A percentile compares a stretch with the other conserved stretches of the same genome.
Evolutionary conservation across 2,329 filamentous ascomycete genomes (phyloP).

Genomic region (Cercospora sp.): DNA sequence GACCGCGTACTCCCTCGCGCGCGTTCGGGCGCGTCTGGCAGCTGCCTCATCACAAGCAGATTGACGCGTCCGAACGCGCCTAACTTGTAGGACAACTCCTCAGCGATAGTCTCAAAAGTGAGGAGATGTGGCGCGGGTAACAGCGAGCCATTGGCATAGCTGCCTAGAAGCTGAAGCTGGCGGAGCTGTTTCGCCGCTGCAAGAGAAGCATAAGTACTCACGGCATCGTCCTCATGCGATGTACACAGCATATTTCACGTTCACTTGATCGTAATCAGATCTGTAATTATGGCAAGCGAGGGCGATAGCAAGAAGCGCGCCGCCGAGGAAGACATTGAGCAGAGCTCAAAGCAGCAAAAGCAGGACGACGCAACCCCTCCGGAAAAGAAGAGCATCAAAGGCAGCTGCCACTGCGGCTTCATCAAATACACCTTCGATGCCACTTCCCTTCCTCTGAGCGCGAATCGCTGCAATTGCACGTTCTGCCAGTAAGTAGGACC

Average conservation of each 20-base stretch:
- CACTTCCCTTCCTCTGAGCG: not conserved
- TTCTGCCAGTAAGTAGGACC: conserved; percentile 10
- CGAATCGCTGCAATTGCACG: conserved; percentile 18
- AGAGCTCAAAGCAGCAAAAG: conserved; percentile 1
- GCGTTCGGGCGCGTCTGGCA: not conserved
- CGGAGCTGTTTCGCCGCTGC: not conserved
- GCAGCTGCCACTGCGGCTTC: conserved; percentile 15
- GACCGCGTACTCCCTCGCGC: not conserved
- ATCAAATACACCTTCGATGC: conserved; percentile 14
- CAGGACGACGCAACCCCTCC: not conserved
- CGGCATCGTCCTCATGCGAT: not conserved
- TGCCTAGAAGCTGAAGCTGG: not conserved
- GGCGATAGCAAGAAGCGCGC: not conserved
- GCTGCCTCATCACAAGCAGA: not conserved
- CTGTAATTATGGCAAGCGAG: not conserved
- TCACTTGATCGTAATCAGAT: not conserved
- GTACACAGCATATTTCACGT: not conserved
- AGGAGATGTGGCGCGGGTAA: not conserved
- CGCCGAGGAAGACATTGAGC: not conserved
- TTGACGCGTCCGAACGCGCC: not conserved
- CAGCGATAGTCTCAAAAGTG: not conserved
- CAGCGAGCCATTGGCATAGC: not conserved
- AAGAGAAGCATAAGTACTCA: not conserved
- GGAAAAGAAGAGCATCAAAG: conserved; percentile 13
- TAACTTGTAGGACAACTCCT: not conserved